Conservation (phyloP, 176 grass and related monocot genomes). For the Bonia amplexicaulis region DNA sequence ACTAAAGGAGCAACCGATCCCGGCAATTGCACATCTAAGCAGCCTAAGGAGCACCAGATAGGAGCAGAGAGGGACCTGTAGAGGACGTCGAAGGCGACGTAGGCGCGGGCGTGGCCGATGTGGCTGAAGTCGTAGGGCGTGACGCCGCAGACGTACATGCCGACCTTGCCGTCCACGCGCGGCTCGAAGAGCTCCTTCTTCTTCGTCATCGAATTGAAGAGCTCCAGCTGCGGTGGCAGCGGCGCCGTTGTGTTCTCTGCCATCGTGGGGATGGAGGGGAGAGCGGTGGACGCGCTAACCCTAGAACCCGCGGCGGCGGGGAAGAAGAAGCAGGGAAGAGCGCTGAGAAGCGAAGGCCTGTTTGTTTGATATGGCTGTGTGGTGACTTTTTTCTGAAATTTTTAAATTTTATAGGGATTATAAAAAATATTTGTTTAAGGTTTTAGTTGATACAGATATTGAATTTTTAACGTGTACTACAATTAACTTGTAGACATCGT, state of each 20-base stretch:
- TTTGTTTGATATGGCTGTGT: no score
- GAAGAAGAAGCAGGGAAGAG: not conserved
- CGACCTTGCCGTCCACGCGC: slow-evolving; percentile 62
- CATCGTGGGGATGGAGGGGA: slow-evolving; percentile 1
- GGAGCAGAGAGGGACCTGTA: slow-evolving; percentile 32
- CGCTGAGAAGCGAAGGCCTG: not conserved
- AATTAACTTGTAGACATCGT: no score
- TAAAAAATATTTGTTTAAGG: no score
- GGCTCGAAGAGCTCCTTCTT: slow-evolving; percentile 72
- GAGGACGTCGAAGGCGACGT: slow-evolving; percentile 77
- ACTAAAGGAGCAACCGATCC: not conserved
- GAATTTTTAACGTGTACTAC: no score
- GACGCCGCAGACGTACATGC: slow-evolving; percentile 83
- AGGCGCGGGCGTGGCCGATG: slow-evolving; percentile 72
- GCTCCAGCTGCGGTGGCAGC: slow-evolving; percentile 26
- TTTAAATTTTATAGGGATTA: no score
- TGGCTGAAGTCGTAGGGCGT: slow-evolving; percentile 89
- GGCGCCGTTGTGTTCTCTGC: not conserved
- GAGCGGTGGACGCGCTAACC: not conserved
- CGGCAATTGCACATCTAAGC: not conserved
- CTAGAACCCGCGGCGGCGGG: not conserved
- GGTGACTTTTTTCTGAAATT: no score
- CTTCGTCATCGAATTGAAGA: slow-evolving; percentile 76
- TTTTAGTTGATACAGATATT: no score
- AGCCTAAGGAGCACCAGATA: slow-evolving; percentile 2